Evolutionary conservation across 2,329 filamentous ascomycete genomes (phyloP), one percentile per base, ranked within the genome.

Genomic region (Epichloe sylvatica): DNA sequence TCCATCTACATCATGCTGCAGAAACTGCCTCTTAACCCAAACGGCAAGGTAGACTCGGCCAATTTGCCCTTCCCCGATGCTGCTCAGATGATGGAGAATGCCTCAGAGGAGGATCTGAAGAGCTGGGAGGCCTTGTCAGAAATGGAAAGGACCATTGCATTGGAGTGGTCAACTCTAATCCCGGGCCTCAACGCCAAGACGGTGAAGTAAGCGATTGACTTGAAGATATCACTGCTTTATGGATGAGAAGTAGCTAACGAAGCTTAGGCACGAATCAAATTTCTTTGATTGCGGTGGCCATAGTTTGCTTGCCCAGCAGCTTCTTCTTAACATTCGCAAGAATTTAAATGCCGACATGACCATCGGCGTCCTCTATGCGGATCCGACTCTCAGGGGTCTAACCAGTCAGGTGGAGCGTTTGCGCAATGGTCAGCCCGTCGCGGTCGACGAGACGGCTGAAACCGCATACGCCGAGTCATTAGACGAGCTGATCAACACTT

Each of bases 1-100:
- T 60, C 59, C 9, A 56, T 54, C 35, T 67, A 59, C 45, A 66
- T 69, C 44, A 48, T 62, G 9, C 54, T 68, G n/a, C 35, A 60
- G 15, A 64, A 71, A 73, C 12, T 91, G 89, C 64, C 65, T 15
- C 75, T 90, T 81, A 38, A 86, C 61, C 84, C 84, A 15, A 87
- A 88, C 56, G 84, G 85, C 56, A 91, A 91, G 67, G 78, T 90
- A 45, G 86, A 92, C 66, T 83, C 80, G 62, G 83, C 85, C 19
- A 81, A 80, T 2, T 69, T 92, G 49, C 86, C 86, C 0, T 91
- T 88, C 74, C 86, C 86, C 0, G 86, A 91, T 64, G 80, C 80
- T 23, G 77, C 78, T 12, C 76, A 86, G 57, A 72, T 83, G 35
- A 75, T 64, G n/a, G 60, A 61, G 45, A 64, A 63, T 21, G 63